Conservation (phyloP, 371 early-diverging fungal genomes). For the Furculomyces boomerangus region DNA sequence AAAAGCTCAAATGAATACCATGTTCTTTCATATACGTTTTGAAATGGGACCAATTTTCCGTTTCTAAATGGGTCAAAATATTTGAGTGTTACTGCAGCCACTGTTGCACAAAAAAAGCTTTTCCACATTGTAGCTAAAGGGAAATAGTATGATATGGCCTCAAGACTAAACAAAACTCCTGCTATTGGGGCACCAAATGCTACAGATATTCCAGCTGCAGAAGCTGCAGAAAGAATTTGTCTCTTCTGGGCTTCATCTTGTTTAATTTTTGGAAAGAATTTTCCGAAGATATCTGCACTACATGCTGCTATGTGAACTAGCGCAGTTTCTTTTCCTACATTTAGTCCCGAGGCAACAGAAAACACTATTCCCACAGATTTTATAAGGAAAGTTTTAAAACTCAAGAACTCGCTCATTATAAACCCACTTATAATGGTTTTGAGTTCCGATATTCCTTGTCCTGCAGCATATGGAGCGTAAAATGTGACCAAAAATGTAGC, state of each 20-base stretch:
- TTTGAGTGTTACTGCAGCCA: constrained; percentile 79
- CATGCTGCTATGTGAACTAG: constrained; percentile 88
- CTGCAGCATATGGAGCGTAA: constrained; percentile 64
- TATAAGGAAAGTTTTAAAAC: constrained; percentile 43
- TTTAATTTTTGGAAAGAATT: constrained; percentile 57
- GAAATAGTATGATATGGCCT: constrained; percentile 88
- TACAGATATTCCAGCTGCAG: constrained; percentile 88
- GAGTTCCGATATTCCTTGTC: constrained; percentile 69
- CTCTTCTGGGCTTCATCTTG: constrained; percentile 51
- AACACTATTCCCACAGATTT: constrained; percentile 49
- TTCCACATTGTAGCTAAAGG: constrained; percentile 91
- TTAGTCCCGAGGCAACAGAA: constrained; percentile 73
- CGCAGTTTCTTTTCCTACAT: constrained; percentile 89
- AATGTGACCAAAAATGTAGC: constrained; percentile 31
- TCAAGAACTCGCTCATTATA: constrained; percentile 58
- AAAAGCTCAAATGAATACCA: constrained; percentile 80
- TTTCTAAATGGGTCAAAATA: constrained; percentile 83
- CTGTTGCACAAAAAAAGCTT: constrained; percentile 82
- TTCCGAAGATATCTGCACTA: constrained; percentile 66
- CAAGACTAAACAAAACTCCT: constrained; percentile 87
- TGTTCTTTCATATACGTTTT: constrained; percentile 71
- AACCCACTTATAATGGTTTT: constrained; percentile 78
- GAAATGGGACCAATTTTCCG: constrained; percentile 87
- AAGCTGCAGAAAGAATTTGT: constrained; percentile 81
- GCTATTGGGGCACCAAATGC: constrained; percentile 94